Conservation (phyloP, 2,329 filamentous ascomycete species). For the Thielaviopsis populi region DNA sequence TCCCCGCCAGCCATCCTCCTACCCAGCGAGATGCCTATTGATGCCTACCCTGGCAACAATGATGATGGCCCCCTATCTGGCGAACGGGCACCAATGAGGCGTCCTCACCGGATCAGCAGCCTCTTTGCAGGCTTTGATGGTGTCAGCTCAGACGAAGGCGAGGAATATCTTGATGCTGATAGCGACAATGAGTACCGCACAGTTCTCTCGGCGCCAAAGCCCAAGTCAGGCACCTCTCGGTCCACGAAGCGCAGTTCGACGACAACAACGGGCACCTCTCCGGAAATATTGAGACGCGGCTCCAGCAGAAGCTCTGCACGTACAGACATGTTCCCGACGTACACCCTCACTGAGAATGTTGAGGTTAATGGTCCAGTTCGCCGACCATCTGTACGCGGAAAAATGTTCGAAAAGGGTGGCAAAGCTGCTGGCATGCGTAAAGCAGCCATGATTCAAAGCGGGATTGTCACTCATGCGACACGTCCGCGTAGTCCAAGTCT, state of each 20-base stretch:
- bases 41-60: conserved; percentile 65
- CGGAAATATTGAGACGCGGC: conserved; percentile 25
- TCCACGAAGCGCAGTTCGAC: conserved; percentile 31
- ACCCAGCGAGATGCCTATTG: conserved; percentile 32
- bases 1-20: conserved; percentile 30
- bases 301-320: conserved; percentile 25
- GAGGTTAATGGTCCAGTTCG: conserved; percentile 16
- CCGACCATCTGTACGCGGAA: conserved; percentile 22
- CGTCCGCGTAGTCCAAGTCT: conserved; percentile 51
- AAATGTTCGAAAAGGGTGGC: conserved; percentile 19
- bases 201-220: conserved; percentile 44
- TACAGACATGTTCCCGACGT: conserved; percentile 34
- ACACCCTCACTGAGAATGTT: conserved; percentile 24
- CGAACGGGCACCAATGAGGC: conserved; percentile 43
- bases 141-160: conserved; percentile 49
- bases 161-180: conserved; percentile 47
- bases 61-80: conserved; percentile 59
- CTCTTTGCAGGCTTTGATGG: conserved; percentile 76
- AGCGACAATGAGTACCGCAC: conserved; percentile 56
- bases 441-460: conserved; percentile 65
- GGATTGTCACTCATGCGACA: conserved; percentile 47
- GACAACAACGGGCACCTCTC: conserved; percentile 25
- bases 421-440: conserved; percentile 54
- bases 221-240: conserved; percentile 22
- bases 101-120: conserved; percentile 64